Evolutionary conservation across 2,329 filamentous ascomycete genomes (phyloP).

Genomic region (Alternaria novae-zelandiae): DNA sequence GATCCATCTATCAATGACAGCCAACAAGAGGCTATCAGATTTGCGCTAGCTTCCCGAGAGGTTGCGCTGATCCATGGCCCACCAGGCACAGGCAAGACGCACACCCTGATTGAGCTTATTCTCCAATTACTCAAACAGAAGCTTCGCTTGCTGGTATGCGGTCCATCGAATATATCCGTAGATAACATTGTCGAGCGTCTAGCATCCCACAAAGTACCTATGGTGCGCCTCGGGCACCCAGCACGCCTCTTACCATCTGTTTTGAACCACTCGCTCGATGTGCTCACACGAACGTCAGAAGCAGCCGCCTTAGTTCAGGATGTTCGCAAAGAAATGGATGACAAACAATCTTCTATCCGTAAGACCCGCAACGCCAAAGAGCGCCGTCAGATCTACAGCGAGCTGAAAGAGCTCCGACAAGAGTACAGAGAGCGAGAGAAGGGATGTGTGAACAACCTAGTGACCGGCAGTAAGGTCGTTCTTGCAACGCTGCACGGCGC

Average conservation of each 20-base stretch:
- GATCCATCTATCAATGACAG: conserved; percentile 66
- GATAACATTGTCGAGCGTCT: conserved; percentile 98
- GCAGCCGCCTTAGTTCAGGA: conserved; percentile 89
- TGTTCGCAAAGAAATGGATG: conserved; percentile 89
- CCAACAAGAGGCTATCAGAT: conserved; percentile 71
- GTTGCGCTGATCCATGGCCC: conserved; percentile 93
- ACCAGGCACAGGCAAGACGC: conserved; percentile 95
- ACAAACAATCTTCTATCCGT: conserved; percentile 84
- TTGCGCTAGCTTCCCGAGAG: conserved; percentile 81
- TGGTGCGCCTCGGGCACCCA: conserved; percentile 90
- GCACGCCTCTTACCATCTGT: conserved; percentile 89
- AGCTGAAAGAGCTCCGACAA: conserved; percentile 83
- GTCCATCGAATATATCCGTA: conserved; percentile 94
- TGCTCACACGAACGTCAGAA: conserved; percentile 88
- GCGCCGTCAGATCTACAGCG: conserved; percentile 79
- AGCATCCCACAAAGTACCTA: conserved; percentile 80
- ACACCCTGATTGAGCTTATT: conserved; percentile 94
- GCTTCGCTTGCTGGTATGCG: conserved; percentile 86
- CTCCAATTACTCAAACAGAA: conserved; percentile 81
- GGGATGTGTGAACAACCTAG: conserved; percentile 77
- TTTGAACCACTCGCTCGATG: conserved; percentile 86
- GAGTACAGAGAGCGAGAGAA: conserved; percentile 88
- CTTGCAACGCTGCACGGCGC: conserved; percentile 92
- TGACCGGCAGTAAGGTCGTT: conserved; percentile 82
- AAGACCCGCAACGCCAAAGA: conserved; percentile 85